Base-by-base conservation (phyloP, 768 basidiomycete species). In the Chiua virens region DNA sequence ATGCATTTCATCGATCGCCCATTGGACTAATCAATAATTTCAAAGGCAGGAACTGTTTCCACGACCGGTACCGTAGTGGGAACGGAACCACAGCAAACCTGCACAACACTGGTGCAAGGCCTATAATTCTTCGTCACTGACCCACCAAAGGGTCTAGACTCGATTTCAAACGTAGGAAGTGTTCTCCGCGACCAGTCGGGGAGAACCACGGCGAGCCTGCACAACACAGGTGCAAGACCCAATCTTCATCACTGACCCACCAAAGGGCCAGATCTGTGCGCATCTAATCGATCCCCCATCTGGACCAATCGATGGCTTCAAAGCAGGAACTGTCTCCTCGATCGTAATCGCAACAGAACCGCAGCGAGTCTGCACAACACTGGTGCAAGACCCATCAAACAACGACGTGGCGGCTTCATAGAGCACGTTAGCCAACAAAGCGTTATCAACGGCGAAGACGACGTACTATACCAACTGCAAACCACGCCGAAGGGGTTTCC, bases 401-500 rank as follows among this genome's bases (percentile, higher is more conserved):
- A 57, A 66, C 64, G 59, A 59, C 54, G n/a, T 17, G 17, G 47
- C 43, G 53, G 53, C 58, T 60, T 8, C 11, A 50, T 3, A 14
- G 2, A 21, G 11, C 7, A 5, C 35, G 25, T 66, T 35, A 64
- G 55, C 13, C 1, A 30, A 35, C 35, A n/a, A n/a, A 11, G 3
- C 23, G 7, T 35, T 13, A 46, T 20, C 30, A 3, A 10, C n/a
- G 15, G 8, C 5, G 13, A 40, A 0, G 32, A 8, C 42, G 32
- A 53, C 57, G 3, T 42, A 62, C n/a, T n/a, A n/a, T n/a, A n/a
- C 58, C 57, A 37, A 35, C 40, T 38, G 32, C n/a, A n/a, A n/a
- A 46, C 55, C 58, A 55, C 34, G 46, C 69, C 64, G 67, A 71
- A 65, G 67, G 67, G 67, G 69, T 69, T 67, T 58, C 69, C 69